Evolutionary conservation across 257 asterid genomes (phyloP).

Genomic region (Solanum acaule): DNA sequence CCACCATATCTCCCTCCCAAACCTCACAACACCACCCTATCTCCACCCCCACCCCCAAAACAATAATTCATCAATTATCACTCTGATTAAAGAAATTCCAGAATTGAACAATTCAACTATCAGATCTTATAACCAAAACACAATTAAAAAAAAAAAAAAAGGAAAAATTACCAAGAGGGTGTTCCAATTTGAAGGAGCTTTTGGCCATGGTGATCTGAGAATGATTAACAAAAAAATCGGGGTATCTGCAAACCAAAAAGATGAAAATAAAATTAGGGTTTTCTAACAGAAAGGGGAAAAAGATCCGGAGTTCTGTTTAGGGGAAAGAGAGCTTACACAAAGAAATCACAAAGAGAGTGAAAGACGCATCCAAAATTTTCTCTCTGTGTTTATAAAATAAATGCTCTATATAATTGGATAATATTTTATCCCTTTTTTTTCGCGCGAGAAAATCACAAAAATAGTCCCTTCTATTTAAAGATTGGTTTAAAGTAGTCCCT

Average conservation of each 20-base stretch:
- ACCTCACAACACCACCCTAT: background rate
- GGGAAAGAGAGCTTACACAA: background rate
- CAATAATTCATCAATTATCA: background rate
- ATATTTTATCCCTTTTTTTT: background rate
- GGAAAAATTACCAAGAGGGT: constrained; percentile 48
- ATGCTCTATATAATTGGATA: background rate
- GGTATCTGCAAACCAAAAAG: constrained; percentile 1
- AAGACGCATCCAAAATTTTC: background rate
- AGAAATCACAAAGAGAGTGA: background rate
- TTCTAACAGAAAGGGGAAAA: background rate
- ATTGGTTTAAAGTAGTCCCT: background rate
- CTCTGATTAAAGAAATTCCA: background rate
- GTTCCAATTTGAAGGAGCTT: constrained; percentile 65
- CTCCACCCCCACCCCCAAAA: background rate
- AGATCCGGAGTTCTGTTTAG: background rate
- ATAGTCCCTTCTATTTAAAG: background rate
- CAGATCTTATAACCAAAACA: constrained; percentile 3
- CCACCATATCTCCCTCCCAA: background rate
- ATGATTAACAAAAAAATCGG: background rate
- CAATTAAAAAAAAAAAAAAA: background rate
- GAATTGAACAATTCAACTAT: background rate
- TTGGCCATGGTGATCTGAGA: constrained; percentile 40
- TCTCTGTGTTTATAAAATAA: background rate
- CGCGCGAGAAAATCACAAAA: background rate
- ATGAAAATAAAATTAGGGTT: background rate